Percentiles rank a stretch among this genome's conserved stretches.
Evolutionary conservation across 2,329 filamentous ascomycete species (phyloP).

Genomic region (Diaporthe sp.): DNA sequence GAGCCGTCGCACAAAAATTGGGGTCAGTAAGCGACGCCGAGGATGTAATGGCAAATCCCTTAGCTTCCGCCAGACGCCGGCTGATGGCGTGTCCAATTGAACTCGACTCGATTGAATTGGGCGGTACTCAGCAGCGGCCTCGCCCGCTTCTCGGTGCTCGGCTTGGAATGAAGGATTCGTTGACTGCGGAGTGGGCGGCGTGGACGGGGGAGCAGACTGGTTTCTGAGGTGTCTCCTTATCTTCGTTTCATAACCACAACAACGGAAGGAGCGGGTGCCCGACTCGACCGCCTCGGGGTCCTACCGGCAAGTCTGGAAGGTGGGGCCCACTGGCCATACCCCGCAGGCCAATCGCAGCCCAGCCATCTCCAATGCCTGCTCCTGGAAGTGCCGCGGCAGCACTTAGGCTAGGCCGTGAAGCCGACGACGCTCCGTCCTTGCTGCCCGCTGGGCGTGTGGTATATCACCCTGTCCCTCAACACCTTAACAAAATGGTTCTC

Average conservation of each 20-base stretch:
- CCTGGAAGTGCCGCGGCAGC: neutral
- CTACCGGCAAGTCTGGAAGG: constrained; percentile 9
- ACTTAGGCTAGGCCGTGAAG: neutral
- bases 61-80: neutral
- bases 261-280: constrained; percentile 1
- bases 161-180: neutral
- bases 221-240: neutral
- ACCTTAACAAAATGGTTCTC: too few relatives aligned
- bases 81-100: constrained; percentile 12
- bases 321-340: neutral
- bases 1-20: constrained; percentile 30
- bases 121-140: neutral
- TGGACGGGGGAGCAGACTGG: too few relatives aligned
- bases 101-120: neutral
- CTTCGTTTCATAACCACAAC: constrained; percentile 10
- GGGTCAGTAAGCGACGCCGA: constrained; percentile 24
- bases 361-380: constrained; percentile 23
- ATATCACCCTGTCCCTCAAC: neutral
- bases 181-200: neutral
- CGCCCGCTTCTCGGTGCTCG: constrained; percentile 26
- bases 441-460: neutral
- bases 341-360: neutral
- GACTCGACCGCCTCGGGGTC: constrained; percentile 6
- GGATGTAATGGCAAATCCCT: constrained; percentile 23
- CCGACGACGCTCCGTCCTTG: neutral